Evolutionary conservation across 2,329 filamentous ascomycete species (phyloP).

Genomic region (Pseudocercospora crystallina): DNA sequence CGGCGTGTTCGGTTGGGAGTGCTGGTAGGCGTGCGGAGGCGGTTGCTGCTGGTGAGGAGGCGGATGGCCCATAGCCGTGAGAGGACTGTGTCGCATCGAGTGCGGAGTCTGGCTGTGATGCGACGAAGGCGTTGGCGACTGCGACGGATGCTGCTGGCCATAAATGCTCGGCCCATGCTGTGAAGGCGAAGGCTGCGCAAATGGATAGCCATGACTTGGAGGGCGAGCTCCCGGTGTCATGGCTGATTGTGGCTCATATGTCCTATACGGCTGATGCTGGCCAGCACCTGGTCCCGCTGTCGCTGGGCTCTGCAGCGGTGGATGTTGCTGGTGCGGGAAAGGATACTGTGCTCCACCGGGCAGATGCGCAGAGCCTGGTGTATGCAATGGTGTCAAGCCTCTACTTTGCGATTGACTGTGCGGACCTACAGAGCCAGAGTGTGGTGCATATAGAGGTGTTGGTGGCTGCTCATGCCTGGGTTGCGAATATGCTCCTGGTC

Average conservation of each 20-base stretch:
- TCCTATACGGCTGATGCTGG: slow-evolving; percentile 21
- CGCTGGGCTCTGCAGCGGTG: slow-evolving; percentile 31
- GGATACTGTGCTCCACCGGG: slow-evolving; percentile 23
- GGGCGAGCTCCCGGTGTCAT: slow-evolving; percentile 29
- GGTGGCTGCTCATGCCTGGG: slow-evolving; percentile 15
- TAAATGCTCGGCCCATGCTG: slow-evolving; percentile 19
- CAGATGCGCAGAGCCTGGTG: slow-evolving; percentile 22
- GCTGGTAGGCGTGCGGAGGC: slow-evolving; percentile 38
- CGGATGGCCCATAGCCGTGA: slow-evolving; percentile 24
- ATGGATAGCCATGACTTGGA: slow-evolving; percentile 23
- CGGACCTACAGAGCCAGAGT: slow-evolving; percentile 19
- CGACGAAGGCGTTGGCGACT: slow-evolving; percentile 36
- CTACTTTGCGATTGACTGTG: slow-evolving; percentile 22
- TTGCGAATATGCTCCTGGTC: slow-evolving; percentile 11
- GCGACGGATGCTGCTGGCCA: slow-evolving; percentile 23
- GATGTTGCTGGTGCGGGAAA: slow-evolving; percentile 27
- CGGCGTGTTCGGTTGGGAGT: slow-evolving; percentile 50
- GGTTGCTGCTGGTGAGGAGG: slow-evolving; percentile 29
- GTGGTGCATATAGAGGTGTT: slow-evolving; percentile 24
- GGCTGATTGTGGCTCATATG: slow-evolving; percentile 25
- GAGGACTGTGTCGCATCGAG: slow-evolving; percentile 33
- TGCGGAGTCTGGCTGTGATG: slow-evolving; percentile 34
- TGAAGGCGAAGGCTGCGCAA: slow-evolving; percentile 28
- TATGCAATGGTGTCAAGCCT: slow-evolving; percentile 32
- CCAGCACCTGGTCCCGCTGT: slow-evolving; percentile 19